Percentiles rank a stretch among this genome's conserved stretches.
Evolutionary conservation across 1,284 basidiomycete genomes (phyloP).

Genomic region (Austroboletus novae-zelandiae): DNA sequence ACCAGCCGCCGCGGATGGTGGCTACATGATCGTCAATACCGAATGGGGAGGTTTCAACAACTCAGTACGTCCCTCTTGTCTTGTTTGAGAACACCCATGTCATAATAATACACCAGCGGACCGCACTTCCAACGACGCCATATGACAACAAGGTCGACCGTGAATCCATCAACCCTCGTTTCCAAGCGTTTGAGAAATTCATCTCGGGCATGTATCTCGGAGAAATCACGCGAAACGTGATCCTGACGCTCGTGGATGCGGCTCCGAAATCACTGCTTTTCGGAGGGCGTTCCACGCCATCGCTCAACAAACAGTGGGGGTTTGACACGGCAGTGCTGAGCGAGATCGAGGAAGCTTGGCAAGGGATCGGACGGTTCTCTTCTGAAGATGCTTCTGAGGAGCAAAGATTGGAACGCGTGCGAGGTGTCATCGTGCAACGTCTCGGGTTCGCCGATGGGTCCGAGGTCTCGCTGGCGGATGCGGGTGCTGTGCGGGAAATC

Average conservation of each 20-base stretch:
- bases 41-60: conserved; percentile 99
- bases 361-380: conserved; percentile 35
- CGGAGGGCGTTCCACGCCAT: conserved; percentile 68
- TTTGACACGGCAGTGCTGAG: conserved; percentile 94
- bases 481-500: conserved; percentile 82
- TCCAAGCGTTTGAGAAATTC: conserved; percentile 97
- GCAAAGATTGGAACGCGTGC: conserved; percentile 46
- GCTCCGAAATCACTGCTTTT: conserved; percentile 73
- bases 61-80: conserved; percentile 48
- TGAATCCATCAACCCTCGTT: conserved; percentile 89
- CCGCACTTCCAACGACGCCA: conserved; percentile 86
- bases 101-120: conserved; percentile 48
- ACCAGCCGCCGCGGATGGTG: conserved; percentile 56
- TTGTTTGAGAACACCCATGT: not conserved
- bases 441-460: conserved; percentile 54
- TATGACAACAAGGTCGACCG: conserved; percentile 94
- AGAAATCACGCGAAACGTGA: conserved; percentile 85
- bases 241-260: conserved; percentile 85
- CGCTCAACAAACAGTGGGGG: conserved; percentile 88
- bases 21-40: conserved; percentile 93
- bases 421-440: conserved; percentile 57
- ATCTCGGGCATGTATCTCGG: conserved; percentile 99
- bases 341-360: conserved; percentile 76
- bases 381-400: conserved; percentile 7
- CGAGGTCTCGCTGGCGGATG: conserved; percentile 59